Evolutionary conservation across 345 rosid genomes (phyloP), one percentile per base, ranked within the genome.

Genomic region (Turritis glabra): DNA sequence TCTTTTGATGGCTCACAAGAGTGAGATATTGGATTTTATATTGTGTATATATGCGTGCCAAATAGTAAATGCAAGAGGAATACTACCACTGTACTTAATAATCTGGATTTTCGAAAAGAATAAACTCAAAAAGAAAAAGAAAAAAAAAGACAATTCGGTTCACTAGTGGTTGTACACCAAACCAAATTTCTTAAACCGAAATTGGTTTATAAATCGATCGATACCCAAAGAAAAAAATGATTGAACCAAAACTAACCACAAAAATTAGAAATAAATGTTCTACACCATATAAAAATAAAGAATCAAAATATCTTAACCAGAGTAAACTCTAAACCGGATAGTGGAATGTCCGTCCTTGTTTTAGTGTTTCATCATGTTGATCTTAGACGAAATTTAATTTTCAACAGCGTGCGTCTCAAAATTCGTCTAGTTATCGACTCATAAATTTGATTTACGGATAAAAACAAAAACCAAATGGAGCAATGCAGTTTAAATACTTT

Each of bases 1-100:
- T 53, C 30, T 55, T 64, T 62, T 27, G 60, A 33, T 77, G 46
- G 72, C 37, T 76, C 56, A 69, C 50, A 21, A 43, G 64, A 22
- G 41, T 76, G 71, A 22, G 52, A 50, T 51, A 18, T 22, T 58
- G 64, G 67, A 27, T 50, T 67, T 75, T 66, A 29, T 50, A 22
- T 40, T 57, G 22, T 56, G 17, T 52, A 37, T 51, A 27, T 11
- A 44, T 69, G 51, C 67, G 68, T 58, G 73, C n/a, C 60, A 40
- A 58, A 10, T 18, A 58, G 29, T 67, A 7, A 58, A 38, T 22
- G 69, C 74, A 30, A 59, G 69, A 50, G 37, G 26, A 67, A n/a
- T 57, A 65, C 18, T 57, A 48, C 25, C 27, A 32, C 1, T 52
- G 70, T 17, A 26, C 37, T 69, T 48, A 19, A 26, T 18, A 48